Percentiles rank a stretch among this genome's conserved stretches.
phyloP scores from a whole-genome alignment of 768 basidiomycete species.

The Kwoniella heveanensis region DNA sequence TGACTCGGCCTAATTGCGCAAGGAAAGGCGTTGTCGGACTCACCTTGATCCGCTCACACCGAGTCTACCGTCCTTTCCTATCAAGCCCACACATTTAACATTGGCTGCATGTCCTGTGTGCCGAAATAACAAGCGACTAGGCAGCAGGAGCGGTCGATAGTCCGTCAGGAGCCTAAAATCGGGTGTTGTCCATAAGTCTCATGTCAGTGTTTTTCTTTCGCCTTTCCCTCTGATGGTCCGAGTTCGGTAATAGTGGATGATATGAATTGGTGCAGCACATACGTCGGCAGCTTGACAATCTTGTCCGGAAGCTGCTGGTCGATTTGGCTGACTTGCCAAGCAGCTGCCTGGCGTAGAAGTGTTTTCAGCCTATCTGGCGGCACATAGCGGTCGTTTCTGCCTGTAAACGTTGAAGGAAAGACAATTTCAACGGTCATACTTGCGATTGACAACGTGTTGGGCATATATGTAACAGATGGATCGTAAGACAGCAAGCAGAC shows the following conservation, averaged over 20 bases:
- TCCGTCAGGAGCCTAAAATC: constrained; percentile 43
- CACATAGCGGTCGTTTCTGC: constrained; percentile 16
- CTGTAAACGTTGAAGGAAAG: no score
- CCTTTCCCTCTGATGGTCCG: no score
- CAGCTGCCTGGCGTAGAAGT: constrained; percentile 50
- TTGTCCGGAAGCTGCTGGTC: background rate
- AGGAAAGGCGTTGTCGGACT: background rate
- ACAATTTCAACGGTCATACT: no score
- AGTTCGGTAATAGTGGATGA: no score
- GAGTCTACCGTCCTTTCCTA: constrained; percentile 28
- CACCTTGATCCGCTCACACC: constrained; percentile 50
- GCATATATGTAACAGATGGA: no score
- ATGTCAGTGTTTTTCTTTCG: no score
- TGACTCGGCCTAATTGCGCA: no score
- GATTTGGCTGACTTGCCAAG: constrained; percentile 45
- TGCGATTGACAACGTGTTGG: no score
- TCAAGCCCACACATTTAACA: constrained; percentile 47
- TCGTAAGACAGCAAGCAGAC: no score
- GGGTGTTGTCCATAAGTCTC: no score
- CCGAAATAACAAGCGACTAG: constrained; percentile 28
- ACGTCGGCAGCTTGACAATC: constrained; percentile 30
- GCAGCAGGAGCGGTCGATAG: constrained; percentile 42
- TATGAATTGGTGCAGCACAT: no score
- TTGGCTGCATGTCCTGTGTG: constrained; percentile 44
- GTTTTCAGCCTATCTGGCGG: constrained; percentile 36